Percentiles rank a stretch among this genome's conserved stretches.
phyloP scores from a whole-genome alignment of 1,284 basidiomycete genomes.

The Sphaerobolus stellatus region DNA sequence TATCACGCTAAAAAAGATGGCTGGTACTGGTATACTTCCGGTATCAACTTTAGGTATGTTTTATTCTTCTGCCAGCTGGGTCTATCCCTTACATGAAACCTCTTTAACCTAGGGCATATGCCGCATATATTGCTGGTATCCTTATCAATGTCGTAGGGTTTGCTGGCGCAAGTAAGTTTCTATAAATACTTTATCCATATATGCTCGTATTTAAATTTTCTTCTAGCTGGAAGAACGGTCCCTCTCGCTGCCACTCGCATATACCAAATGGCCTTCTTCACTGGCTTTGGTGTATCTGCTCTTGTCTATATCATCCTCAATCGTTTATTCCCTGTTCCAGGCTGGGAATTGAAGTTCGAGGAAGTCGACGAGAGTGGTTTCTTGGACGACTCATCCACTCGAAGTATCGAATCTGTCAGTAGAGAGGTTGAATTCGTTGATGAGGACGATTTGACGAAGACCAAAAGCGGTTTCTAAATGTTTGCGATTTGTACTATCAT shows the following conservation, averaged over 20 bases:
- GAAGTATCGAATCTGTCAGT: neutral
- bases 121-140: slow-evolving; percentile 73
- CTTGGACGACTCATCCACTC: neutral
- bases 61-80: neutral
- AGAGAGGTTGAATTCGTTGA: neutral
- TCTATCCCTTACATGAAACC: neutral
- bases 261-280: slow-evolving; percentile 77
- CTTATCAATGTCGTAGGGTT: slow-evolving; percentile 75
- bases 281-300: slow-evolving; percentile 70
- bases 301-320: slow-evolving; percentile 64
- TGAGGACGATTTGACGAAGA: neutral
- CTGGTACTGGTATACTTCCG: slow-evolving; percentile 78
- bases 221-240: slow-evolving; percentile 53
- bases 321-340: slow-evolving; percentile 56
- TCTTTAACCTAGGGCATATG: slow-evolving; percentile 56
- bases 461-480: neutral
- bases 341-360: slow-evolving; percentile 49
- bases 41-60: slow-evolving; percentile 66
- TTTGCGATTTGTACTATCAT: neutral
- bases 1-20: slow-evolving; percentile 58
- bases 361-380: slow-evolving; percentile 50
- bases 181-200: neutral
- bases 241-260: slow-evolving; percentile 65
- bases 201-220: slow-evolving; percentile 13
- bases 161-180: slow-evolving; percentile 45